Percentiles rank a stretch among this genome's conserved stretches.
These are phyloP conservation scores for Flaveria bidentis DNA, from an alignment of 129 eudicot genomes.

Conservation along the genomic window DNA sequence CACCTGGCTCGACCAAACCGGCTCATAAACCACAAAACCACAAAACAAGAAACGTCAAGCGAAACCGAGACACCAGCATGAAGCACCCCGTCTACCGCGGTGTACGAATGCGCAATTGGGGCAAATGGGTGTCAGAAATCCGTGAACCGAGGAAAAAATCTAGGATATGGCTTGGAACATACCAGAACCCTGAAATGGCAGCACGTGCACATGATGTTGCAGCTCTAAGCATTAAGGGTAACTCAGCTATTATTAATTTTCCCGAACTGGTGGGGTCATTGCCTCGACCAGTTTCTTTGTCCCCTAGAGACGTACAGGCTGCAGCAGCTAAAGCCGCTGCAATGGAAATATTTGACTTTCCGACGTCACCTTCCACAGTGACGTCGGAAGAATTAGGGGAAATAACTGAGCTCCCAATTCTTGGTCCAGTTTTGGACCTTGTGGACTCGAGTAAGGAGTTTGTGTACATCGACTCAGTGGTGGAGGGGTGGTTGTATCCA, in stretches of 20 bases:
- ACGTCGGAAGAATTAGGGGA: conserved; percentile 62
- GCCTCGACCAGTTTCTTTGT: conserved; percentile 65
- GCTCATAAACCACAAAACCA: conserved; percentile 20
- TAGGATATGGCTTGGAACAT: conserved; percentile 93
- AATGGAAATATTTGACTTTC: conserved; percentile 59
- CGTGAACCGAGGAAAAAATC: conserved; percentile 90
- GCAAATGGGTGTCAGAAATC: conserved; percentile 96
- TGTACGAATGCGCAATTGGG: conserved; percentile 90
- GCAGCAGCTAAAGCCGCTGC: conserved; percentile 94
- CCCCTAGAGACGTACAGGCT: conserved; percentile 75
- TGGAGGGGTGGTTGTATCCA: conserved; percentile 68
- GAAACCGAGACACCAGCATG: conserved; percentile 41
- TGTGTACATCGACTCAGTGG: conserved; percentile 54
- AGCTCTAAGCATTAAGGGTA: conserved; percentile 78
- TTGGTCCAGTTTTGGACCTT: conserved; percentile 49
- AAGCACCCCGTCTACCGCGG: conserved; percentile 86
- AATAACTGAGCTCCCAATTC: conserved; percentile 67
- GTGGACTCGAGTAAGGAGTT: conserved; percentile 47
- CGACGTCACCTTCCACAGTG: conserved; percentile 11
- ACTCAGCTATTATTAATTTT: conserved; percentile 75
- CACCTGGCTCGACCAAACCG: conserved; percentile 26
- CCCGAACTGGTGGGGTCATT: conserved; percentile 62
- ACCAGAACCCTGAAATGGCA: conserved; percentile 88
- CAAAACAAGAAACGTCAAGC: conserved; percentile 34
- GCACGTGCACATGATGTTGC: conserved; percentile 99